Conservation (phyloP, 2,329 filamentous ascomycete genomes). For the Clarireedia monteithiana region DNA sequence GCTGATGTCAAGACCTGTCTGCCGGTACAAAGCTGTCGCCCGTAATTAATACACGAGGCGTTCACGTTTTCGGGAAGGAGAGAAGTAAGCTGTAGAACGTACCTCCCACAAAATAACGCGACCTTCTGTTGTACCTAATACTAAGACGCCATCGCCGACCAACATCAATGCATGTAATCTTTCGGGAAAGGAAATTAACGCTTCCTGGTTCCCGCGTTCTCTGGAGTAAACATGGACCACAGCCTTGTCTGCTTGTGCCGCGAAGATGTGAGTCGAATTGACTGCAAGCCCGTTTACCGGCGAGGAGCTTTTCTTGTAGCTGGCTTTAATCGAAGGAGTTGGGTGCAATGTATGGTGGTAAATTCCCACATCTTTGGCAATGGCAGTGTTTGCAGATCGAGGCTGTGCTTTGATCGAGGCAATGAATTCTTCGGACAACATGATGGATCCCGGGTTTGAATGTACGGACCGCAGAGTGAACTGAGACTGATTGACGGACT, state of each 20-base stretch:
- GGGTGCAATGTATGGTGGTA: constrained; percentile 80
- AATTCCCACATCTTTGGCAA: constrained; percentile 75
- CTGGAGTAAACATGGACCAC: constrained; percentile 89
- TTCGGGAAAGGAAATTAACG: constrained; percentile 80
- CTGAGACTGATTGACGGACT: neutral
- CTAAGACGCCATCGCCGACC: constrained; percentile 59
- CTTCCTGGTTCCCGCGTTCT: constrained; percentile 78
- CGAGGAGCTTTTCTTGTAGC: constrained; percentile 90
- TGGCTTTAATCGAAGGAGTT: constrained; percentile 61
- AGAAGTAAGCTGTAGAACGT: constrained; percentile 1
- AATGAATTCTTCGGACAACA: constrained; percentile 55
- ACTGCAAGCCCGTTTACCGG: constrained; percentile 71
- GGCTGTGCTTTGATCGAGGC: constrained; percentile 50
- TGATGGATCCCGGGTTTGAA: constrained; percentile 23
- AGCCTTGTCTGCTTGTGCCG: constrained; percentile 84
- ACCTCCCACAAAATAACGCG: constrained; percentile 92
- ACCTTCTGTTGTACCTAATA: constrained; percentile 78
- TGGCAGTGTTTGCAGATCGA: constrained; percentile 52
- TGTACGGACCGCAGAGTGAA: neutral
- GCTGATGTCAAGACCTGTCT: constrained; percentile 68
- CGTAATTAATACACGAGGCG: constrained; percentile 1
- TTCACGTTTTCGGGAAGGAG: neutral
- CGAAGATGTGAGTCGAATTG: constrained; percentile 77
- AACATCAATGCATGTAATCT: constrained; percentile 72
- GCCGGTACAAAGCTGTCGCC: constrained; percentile 59